phyloP scores from a whole-genome alignment of 1,139 yeast species.

The Protomyces gravidus region DNA sequence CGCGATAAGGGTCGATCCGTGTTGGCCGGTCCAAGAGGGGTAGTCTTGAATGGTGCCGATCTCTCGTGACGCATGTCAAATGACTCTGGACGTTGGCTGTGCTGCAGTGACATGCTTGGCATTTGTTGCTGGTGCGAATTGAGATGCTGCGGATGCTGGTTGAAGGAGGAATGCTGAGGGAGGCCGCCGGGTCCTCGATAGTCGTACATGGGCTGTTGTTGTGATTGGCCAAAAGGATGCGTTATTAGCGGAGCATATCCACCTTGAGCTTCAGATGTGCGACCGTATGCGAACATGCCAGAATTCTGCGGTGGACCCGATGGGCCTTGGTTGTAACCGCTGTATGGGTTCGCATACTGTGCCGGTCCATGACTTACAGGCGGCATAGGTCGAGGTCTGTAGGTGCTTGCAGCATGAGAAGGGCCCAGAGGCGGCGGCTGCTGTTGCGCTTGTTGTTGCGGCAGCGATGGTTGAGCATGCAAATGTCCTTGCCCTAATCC shows the following conservation, averaged over 20 bases:
- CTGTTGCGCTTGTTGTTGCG: not conserved
- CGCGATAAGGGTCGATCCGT: not conserved
- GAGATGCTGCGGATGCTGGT: not conserved
- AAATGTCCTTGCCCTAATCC: not conserved
- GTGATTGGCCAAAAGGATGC: not conserved
- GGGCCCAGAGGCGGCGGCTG: not conserved
- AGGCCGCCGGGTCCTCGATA: not conserved
- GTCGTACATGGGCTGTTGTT: not conserved
- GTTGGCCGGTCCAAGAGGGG: not conserved
- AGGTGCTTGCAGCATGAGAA: not conserved
- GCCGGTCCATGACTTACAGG: not conserved
- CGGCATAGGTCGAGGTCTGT: not conserved
- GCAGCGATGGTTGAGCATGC: not conserved
- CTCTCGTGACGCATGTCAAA: not conserved
- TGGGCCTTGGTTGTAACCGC: not conserved
- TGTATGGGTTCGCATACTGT: not conserved
- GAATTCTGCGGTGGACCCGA: not conserved
- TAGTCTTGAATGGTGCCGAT: not conserved
- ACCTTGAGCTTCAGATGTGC: not conserved
- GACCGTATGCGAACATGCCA: not conserved
- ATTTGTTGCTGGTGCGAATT: not conserved
- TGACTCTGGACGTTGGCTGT: not conserved
- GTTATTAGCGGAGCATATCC: not conserved
- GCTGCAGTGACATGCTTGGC: not conserved
- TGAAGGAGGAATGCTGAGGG: not conserved